Evolutionary conservation across 179 eudicot species (phyloP).

Genomic region (Camellia oleifera): DNA sequence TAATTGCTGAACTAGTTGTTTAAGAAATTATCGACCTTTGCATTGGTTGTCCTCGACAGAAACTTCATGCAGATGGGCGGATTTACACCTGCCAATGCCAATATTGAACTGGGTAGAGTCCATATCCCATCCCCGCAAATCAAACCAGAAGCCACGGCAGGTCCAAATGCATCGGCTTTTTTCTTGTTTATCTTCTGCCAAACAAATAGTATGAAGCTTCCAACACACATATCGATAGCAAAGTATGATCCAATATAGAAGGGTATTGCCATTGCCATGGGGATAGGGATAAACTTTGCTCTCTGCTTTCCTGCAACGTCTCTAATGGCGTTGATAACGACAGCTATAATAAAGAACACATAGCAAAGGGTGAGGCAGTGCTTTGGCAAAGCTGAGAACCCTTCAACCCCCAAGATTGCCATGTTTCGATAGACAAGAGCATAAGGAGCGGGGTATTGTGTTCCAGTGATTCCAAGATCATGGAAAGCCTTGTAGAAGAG

Average conservation of each 20-base stretch:
- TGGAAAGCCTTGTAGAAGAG: slow-evolving; percentile 35
- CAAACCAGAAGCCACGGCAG: slow-evolving; percentile 34
- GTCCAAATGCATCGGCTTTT: slow-evolving; percentile 24
- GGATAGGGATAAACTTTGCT: slow-evolving; percentile 23
- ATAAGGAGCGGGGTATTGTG: slow-evolving; percentile 24
- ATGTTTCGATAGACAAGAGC: slow-evolving; percentile 18
- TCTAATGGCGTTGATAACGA: slow-evolving; percentile 15
- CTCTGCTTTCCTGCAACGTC: slow-evolving; percentile 18
- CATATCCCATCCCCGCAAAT: slow-evolving; percentile 36
- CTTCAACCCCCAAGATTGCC: slow-evolving; percentile 27
- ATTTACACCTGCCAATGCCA: slow-evolving; percentile 21
- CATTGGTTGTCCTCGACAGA: slow-evolving; percentile 27
- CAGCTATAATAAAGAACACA: slow-evolving; percentile 20
- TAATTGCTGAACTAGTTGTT: neutral
- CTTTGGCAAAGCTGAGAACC: slow-evolving; percentile 20
- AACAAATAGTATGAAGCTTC: slow-evolving; percentile 25
- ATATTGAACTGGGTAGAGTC: slow-evolving; percentile 27
- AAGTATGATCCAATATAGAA: slow-evolving; percentile 34
- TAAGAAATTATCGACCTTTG: slow-evolving; percentile 26
- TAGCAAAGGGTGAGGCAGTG: slow-evolving; percentile 27
- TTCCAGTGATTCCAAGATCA: slow-evolving; percentile 13
- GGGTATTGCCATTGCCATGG: slow-evolving; percentile 43
- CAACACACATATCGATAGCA: slow-evolving; percentile 33
- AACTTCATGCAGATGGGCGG: slow-evolving; percentile 59
- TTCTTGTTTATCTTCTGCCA: slow-evolving; percentile 24